These are phyloP conservation scores for Panicum virgatum DNA, from an alignment of 202 grass and related monocot genomes.

Conservation along the genomic window DNA sequence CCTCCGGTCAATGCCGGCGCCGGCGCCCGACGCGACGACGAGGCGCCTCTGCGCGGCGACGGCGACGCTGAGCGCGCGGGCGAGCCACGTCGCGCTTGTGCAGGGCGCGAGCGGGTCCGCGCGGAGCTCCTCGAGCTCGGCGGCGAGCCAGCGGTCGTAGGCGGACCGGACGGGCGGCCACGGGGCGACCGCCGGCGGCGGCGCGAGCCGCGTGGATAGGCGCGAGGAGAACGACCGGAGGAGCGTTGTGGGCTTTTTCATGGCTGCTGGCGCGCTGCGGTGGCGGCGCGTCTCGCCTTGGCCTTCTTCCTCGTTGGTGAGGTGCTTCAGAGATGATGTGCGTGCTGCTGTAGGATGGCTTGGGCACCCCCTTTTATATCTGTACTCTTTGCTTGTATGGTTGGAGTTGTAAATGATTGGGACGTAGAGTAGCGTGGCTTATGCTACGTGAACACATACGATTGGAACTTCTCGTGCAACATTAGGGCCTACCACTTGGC, in stretches of 20 bases:
- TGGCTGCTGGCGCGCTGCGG: background rate
- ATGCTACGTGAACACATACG: background rate
- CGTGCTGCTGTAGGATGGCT: background rate
- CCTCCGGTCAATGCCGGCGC: constrained; percentile 36
- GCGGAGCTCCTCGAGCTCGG: constrained; percentile 74
- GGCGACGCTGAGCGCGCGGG: constrained; percentile 53
- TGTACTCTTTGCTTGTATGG: too few relatives aligned
- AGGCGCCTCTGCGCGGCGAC: constrained; percentile 47
- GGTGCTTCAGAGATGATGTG: constrained; percentile 16
- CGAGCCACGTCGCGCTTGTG: constrained; percentile 62
- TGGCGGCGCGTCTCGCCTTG: background rate
- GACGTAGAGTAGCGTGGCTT: background rate
- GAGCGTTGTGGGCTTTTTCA: constrained; percentile 72
- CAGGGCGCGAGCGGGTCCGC: constrained; percentile 34
- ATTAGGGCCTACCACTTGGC: too few relatives aligned
- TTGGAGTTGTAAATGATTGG: constrained; percentile 33
- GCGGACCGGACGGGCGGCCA: constrained; percentile 74
- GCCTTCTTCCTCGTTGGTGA: background rate
- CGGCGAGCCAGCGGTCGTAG: constrained; percentile 79
- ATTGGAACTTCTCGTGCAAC: too few relatives aligned
- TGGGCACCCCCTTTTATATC: constrained; percentile 36
- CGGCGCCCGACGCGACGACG: background rate
- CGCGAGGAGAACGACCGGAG: constrained; percentile 56
- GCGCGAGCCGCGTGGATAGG: constrained; percentile 37
- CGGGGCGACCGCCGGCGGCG: constrained; percentile 47